Evolutionary conservation across 768 basidiomycete species (phyloP), one percentile per base, ranked within the genome.

Genomic region (Pulveroboletus sp.): DNA sequence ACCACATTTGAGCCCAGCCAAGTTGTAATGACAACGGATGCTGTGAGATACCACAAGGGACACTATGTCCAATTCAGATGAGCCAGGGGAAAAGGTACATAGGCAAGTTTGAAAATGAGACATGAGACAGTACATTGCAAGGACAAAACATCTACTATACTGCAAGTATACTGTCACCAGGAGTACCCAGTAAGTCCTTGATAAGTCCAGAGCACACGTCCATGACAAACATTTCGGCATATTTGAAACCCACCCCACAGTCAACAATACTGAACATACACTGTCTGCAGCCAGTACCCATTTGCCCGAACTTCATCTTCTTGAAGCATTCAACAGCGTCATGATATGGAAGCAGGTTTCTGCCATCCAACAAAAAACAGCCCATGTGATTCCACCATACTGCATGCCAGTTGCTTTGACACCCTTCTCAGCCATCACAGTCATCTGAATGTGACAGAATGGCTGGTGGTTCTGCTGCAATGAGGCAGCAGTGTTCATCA

Each of bases 361-460:
- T 35, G 2, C 56, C 53, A 36, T 63, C 53, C 6, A 63, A 48
- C 9, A 63, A 38, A 22, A 49, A 62, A 0, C 47, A 30, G 1
- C 53, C 58, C 52, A 60, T 62, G 1, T 53, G 51, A 26, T 57
- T 60, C 58, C 56, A 62, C 46, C 45, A 46, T 2, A 30, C 36
- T 2, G 12, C 0, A 13, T 22, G 43, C 36, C 45, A 46, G 27
- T 38, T 36, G 6, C 38, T 26, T 29, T 20, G 12, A 12, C 36
- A 46, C 5, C 10, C 26, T 8, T 2, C 2, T 6, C 35, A 19
- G 14, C 22, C 14, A 29, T 22, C 0, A 27, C 36, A 45, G 10
- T 44, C 34, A 11, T 36, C 17, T 14, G 27, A 19, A 16, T 44
- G 43, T 10, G 6, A 6, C 12, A 32, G 20, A 5, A 44, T 44